Conservation (phyloP, 495 filamentous ascomycete genomes). For the Penicillium soppii region DNA sequence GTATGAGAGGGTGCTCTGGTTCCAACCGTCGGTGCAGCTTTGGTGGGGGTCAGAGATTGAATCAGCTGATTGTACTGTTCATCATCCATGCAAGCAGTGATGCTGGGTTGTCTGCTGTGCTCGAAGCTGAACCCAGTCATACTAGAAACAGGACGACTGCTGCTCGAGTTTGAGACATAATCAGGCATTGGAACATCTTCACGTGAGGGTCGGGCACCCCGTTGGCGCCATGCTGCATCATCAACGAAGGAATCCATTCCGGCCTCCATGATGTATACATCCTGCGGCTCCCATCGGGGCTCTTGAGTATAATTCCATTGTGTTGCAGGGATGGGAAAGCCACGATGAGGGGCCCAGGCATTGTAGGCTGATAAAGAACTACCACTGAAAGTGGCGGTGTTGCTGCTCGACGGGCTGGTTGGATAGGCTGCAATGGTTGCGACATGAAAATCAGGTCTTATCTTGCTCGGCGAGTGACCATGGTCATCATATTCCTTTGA, state of each 20-base stretch:
- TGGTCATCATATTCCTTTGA: conserved; percentile 39
- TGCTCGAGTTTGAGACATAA: conserved; percentile 40
- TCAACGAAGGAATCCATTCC: conserved; percentile 29
- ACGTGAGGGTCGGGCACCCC: conserved; percentile 41
- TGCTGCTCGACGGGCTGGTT: conserved; percentile 17
- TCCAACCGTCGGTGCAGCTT: conserved; percentile 24
- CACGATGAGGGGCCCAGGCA: conserved; percentile 25
- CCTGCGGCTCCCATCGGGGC: conserved; percentile 19
- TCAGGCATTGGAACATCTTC: conserved; percentile 57
- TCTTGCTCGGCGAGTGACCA: conserved; percentile 50
- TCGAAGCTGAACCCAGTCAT: conserved; percentile 47
- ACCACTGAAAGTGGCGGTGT: conserved; percentile 5
- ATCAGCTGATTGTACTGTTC: conserved; percentile 43
- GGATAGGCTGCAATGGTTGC: neutral
- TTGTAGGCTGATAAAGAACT: conserved; percentile 14
- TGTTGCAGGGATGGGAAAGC: conserved; percentile 20
- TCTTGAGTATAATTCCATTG: conserved; percentile 10
- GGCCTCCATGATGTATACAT: conserved; percentile 31
- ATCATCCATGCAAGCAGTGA: conserved; percentile 32
- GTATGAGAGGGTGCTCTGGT: conserved; percentile 45
- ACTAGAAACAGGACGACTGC: conserved; percentile 44
- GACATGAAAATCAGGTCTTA: conserved; percentile 13
- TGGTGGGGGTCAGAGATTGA: conserved; percentile 43
- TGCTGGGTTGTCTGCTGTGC: conserved; percentile 43
- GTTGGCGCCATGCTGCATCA: conserved; percentile 32